Conservation (phyloP, 306 rosid species). For the Quercus agrifolia region DNA sequence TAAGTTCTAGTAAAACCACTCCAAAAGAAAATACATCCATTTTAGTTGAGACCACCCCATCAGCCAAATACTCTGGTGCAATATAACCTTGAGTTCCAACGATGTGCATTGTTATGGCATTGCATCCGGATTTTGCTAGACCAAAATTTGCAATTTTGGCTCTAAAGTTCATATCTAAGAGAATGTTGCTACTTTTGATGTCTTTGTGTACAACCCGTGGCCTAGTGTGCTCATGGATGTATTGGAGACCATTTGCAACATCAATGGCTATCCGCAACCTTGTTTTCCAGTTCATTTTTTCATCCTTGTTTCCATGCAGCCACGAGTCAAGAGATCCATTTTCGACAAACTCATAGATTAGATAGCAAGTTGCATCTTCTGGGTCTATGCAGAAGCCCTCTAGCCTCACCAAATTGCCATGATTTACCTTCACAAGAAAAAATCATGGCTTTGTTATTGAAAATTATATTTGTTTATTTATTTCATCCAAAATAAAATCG, state of each 20-base stretch:
- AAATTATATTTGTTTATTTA: not conserved
- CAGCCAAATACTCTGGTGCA: conserved; percentile 81
- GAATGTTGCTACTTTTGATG: conserved; percentile 89
- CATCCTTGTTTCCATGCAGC: conserved; percentile 48
- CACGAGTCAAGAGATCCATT: conserved; percentile 75
- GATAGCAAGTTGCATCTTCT: conserved; percentile 67
- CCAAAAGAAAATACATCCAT: conserved; percentile 94
- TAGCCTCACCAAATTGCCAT: conserved; percentile 88
- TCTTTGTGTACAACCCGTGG: conserved; percentile 94
- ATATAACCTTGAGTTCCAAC: conserved; percentile 97
- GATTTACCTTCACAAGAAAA: conserved; percentile 68
- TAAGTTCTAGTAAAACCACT: conserved; percentile 74
- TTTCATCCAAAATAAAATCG: too few relatives aligned
- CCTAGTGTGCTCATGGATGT: conserved; percentile 96
- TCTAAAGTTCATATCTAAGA: conserved; percentile 72
- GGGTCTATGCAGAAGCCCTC: conserved; percentile 89
- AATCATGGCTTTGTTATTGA: conserved; percentile 13
- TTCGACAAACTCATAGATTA: conserved; percentile 80
- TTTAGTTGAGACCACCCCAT: conserved; percentile 80
- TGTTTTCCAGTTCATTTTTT: conserved; percentile 60
- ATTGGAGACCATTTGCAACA: conserved; percentile 84
- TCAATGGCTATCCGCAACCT: conserved; percentile 71
- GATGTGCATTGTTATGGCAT: conserved; percentile 95
- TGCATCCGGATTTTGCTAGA: conserved; percentile 78
- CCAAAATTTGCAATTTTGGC: conserved; percentile 97